These are phyloP conservation scores for Globisporangium cystogenes DNA, from an alignment of 352 stramenopile species.

Conservation along the genomic window DNA sequence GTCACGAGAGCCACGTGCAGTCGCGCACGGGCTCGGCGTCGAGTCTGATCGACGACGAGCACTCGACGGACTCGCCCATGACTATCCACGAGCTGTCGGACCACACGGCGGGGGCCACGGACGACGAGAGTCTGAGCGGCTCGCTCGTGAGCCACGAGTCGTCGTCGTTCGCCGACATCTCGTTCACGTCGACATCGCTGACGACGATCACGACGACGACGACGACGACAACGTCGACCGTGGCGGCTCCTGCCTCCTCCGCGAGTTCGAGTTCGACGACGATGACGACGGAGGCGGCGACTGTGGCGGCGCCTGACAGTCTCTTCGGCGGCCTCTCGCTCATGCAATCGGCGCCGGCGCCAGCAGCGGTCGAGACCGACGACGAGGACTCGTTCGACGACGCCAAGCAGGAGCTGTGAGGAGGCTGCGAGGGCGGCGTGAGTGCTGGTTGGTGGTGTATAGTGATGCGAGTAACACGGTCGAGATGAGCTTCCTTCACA, in stretches of 20 bases:
- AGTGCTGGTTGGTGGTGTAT: too few relatives aligned
- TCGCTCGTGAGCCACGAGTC: constrained; percentile 8
- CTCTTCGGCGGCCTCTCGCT: constrained; percentile 17
- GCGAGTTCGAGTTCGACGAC: too few relatives aligned
- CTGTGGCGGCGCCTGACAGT: not conserved
- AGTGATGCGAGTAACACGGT: too few relatives aligned
- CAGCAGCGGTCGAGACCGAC: not conserved
- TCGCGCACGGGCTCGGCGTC: constrained; percentile 13
- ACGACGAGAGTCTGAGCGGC: constrained; percentile 10
- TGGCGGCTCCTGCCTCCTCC: too few relatives aligned
- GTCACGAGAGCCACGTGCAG: constrained; percentile 7
- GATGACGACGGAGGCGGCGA: not conserved
- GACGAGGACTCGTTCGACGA: constrained; percentile 8
- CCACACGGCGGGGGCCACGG: constrained; percentile 12
- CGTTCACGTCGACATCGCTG: constrained; percentile 11
- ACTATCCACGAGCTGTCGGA: constrained; percentile 47
- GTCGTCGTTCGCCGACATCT: constrained; percentile 16
- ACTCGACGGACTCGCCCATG: constrained; percentile 29
- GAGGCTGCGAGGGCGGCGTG: too few relatives aligned
- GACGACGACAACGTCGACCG: not conserved
- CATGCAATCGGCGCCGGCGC: constrained; percentile 1
- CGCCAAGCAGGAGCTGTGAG: constrained; percentile 11
- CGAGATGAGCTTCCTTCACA: too few relatives aligned
- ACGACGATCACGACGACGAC: constrained; percentile 1
- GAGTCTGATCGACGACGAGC: constrained; percentile 14